Conservation (phyloP, 352 stramenopile species). For the Phytophthora syringae region DNA sequence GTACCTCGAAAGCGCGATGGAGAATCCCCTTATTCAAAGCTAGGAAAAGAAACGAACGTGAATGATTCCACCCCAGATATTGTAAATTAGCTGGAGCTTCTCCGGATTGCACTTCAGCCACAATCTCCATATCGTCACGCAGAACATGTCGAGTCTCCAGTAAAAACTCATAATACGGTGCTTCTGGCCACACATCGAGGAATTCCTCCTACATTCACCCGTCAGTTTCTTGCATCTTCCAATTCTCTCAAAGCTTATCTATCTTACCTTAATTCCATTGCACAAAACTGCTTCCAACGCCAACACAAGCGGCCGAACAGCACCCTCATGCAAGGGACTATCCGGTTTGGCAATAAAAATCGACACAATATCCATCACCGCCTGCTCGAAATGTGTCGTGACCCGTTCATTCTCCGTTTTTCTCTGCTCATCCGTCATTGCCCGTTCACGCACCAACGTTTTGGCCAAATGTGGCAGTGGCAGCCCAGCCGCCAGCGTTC, state of each 20-base stretch:
- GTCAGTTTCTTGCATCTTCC: not conserved
- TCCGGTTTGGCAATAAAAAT: slow-evolving; percentile 77
- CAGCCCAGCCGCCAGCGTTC: slow-evolving; percentile 28
- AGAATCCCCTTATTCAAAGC: slow-evolving; percentile 83
- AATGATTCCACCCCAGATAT: slow-evolving; percentile 70
- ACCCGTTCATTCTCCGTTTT: slow-evolving; percentile 33
- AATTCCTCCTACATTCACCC: slow-evolving; percentile 42
- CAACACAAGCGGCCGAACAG: slow-evolving; percentile 61
- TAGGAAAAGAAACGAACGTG: slow-evolving; percentile 65
- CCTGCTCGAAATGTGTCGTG: slow-evolving; percentile 27
- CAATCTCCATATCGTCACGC: slow-evolving; percentile 72
- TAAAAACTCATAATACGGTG: slow-evolving; percentile 77
- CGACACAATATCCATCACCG: slow-evolving; percentile 72
- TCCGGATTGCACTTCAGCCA: slow-evolving; percentile 53
- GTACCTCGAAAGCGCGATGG: slow-evolving; percentile 74
- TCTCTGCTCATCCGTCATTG: slow-evolving; percentile 37
- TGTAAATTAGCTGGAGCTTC: slow-evolving; percentile 41
- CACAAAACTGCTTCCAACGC: slow-evolving; percentile 69
- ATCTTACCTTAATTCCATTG: slow-evolving; percentile 66
- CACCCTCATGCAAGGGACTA: slow-evolving; percentile 77
- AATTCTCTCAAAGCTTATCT: not conserved
- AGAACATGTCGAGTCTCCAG: slow-evolving; percentile 65
- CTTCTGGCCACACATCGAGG: slow-evolving; percentile 64
- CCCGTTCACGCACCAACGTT: slow-evolving; percentile 43
- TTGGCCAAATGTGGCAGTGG: slow-evolving; percentile 46